These are phyloP conservation scores for Xylaria sp. DNA, from an alignment of 2,329 filamentous ascomycete species.

Conservation along the genomic window DNA sequence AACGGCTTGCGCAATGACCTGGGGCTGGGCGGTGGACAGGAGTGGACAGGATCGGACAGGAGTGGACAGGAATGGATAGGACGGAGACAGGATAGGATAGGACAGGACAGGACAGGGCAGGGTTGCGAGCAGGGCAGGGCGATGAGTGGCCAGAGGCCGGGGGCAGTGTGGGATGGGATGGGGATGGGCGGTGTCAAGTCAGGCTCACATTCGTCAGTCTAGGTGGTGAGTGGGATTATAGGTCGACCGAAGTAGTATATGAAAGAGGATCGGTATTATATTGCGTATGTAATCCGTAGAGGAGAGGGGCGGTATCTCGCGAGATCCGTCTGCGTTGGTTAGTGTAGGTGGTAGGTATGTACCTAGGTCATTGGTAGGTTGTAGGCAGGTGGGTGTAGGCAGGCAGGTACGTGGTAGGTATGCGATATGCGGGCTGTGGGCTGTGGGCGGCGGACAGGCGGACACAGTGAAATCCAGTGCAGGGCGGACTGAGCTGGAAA, in stretches of 20 bases:
- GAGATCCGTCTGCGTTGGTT: slow-evolving; percentile 1
- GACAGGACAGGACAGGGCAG: background rate
- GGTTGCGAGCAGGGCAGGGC: background rate
- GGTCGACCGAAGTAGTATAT: background rate
- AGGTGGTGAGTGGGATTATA: background rate
- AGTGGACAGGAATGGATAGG: background rate
- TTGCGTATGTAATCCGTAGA: background rate
- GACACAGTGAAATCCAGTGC: background rate
- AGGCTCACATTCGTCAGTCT: slow-evolving; percentile 8
- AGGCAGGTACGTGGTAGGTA: background rate
- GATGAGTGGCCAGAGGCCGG: background rate
- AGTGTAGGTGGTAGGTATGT: no score
- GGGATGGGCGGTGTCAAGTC: slow-evolving; percentile 10
- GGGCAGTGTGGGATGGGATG: slow-evolving; percentile 11
- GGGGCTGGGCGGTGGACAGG: background rate
- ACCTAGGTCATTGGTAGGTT: no score
- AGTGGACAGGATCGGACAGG: background rate
- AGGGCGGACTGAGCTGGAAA: background rate
- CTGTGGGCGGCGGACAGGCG: slow-evolving; percentile 15
- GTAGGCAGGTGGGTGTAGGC: no score
- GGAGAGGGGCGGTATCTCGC: slow-evolving; percentile 2
- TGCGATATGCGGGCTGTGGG: slow-evolving; percentile 15
- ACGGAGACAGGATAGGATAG: background rate
- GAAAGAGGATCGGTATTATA: background rate
- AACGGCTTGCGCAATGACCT: slow-evolving; percentile 2